Evolutionary conservation across 2,329 filamentous ascomycete species (phyloP), one percentile per base, ranked within the genome.

Genomic region (Neobulgaria alba): DNA sequence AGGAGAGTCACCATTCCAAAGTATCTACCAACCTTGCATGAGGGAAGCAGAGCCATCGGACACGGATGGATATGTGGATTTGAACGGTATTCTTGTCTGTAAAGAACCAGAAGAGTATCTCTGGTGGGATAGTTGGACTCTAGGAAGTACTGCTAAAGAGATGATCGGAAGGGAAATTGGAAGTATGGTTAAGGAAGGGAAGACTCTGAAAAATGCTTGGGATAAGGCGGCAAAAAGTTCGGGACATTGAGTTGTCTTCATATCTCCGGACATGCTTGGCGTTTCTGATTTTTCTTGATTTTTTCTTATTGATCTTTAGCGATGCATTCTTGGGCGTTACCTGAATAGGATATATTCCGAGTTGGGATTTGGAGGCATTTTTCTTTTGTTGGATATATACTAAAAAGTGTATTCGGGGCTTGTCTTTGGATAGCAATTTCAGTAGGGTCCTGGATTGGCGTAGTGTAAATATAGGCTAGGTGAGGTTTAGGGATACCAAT

Each of bases 41-140:
- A 42, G 50, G 18, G 36, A 46, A 10, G 49, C 51, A 29, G 48
- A 53, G 3, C 39, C 43, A 26, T 51, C 46, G 2, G 32, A 45
- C 2, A 29, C 19, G 4, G 31, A 41, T 20, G 41, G 37, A n/a
- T 23, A 44, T 12, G 36, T 29, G 0, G 49, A 56, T 16, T 10
- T 43, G 0, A 51, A 53, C 16, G 53, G 56, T 16, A 30, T 50
- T 30, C 12, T 50, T 3, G 41, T 62, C 18, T 77, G 73, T 50
- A 46, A 47, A 3, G 29, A 47, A 2, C 54, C 54, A 5, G 57
- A 67, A 10, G 60, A 67, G 10, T 68, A 72, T 44, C 58, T 78
- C 2, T 77, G 75, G 54, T 70, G 67, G 55, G 70, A 72, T 36
- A 60, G 63, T 0, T 74, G 73, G 31, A 69, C 63, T 1, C 57